Conservation (phyloP, 2,329 filamentous ascomycete genomes). For the Mycogone perniciosa region DNA sequence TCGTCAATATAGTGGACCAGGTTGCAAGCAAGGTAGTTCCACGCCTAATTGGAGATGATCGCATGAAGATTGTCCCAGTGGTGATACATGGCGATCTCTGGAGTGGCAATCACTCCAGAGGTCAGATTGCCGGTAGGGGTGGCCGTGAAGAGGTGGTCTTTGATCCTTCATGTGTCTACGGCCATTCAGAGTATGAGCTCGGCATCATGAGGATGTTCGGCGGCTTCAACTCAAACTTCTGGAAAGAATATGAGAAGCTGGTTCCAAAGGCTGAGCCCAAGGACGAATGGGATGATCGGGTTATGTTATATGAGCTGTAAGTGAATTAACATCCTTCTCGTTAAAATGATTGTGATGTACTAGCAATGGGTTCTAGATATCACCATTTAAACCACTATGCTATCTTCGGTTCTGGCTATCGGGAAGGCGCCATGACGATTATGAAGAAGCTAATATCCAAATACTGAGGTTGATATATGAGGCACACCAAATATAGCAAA, state of each 20-base stretch:
- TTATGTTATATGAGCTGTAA: slow-evolving; percentile 75
- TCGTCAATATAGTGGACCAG: slow-evolving; percentile 58
- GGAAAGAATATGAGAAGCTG: slow-evolving; percentile 67
- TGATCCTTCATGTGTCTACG: slow-evolving; percentile 76
- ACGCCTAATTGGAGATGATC: slow-evolving; percentile 61
- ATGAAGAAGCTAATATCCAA: slow-evolving; percentile 69
- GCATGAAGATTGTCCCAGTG: slow-evolving; percentile 64
- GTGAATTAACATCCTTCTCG: slow-evolving; percentile 27
- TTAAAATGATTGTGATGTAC: background rate
- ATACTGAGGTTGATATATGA: slow-evolving; percentile 45
- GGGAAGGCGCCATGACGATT: slow-evolving; percentile 67
- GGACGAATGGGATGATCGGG: slow-evolving; percentile 78
- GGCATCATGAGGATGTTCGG: slow-evolving; percentile 98
- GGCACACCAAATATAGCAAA: slow-evolving; percentile 7
- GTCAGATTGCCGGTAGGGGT: slow-evolving; percentile 50
- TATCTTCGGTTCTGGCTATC: slow-evolving; percentile 77
- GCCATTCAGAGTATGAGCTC: slow-evolving; percentile 82
- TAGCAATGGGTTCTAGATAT: slow-evolving; percentile 48
- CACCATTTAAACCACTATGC: slow-evolving; percentile 87
- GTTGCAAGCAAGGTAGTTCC: slow-evolving; percentile 64
- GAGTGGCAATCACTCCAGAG: slow-evolving; percentile 74
- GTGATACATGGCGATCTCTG: slow-evolving; percentile 90
- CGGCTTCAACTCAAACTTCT: slow-evolving; percentile 67
- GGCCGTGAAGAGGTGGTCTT: slow-evolving; percentile 69
- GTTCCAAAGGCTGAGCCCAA: slow-evolving; percentile 75